Evolutionary conservation across 2,329 filamentous ascomycete species (phyloP), one percentile per base, ranked within the genome.

Genomic region (Penicillium frequentans): DNA sequence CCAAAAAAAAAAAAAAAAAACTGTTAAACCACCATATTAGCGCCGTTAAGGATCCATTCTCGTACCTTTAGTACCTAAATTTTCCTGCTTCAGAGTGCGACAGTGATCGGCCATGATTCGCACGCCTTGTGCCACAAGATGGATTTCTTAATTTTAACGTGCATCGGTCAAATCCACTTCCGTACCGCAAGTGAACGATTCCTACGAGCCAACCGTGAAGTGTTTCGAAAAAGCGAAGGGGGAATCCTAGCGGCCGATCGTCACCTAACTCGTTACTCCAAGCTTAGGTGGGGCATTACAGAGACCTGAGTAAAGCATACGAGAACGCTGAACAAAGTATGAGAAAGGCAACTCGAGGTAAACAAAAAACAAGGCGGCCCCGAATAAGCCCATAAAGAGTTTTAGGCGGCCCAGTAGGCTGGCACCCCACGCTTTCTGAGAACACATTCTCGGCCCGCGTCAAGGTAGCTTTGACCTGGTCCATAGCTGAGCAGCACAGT

Each of bases 231-330:
- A 19, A 23, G 23, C 6, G 14, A 52, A 59, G 62, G 53, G 62
- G 63, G 66, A 66, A 71, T 68, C 68, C 66, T 71, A 67, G 69
- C 63, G 68, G 66, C 66, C 69, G 71, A 71, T 69, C 61, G 54
- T 54, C 52, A 62, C 60, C 35, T 43, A 55, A 45, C n/a, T 52
- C 13, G 44, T 43, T 49, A 35, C 5, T 23, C 56, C 63, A 59
- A 69, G 66, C 67, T 69, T 63, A 53, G 50, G 65, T 70, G 66
- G 66, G 61, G 46, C 52, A 52, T 29, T 23, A 49, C 19, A 49
- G 35, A 33, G 14, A 27, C 51, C 27, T 29, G 39, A 42, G 39
- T 23, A 33, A 49, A 39, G 23, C 50, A 43, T 39, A 56, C 43
- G 53, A n/a, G 49, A 49, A 44, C 44, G n/a, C 7, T 54, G 39